A percentile compares a stretch with the other conserved stretches of the same genome.
phyloP scores from a whole-genome alignment of 2,329 filamentous ascomycete genomes.

The Colletotrichum scovillei region DNA sequence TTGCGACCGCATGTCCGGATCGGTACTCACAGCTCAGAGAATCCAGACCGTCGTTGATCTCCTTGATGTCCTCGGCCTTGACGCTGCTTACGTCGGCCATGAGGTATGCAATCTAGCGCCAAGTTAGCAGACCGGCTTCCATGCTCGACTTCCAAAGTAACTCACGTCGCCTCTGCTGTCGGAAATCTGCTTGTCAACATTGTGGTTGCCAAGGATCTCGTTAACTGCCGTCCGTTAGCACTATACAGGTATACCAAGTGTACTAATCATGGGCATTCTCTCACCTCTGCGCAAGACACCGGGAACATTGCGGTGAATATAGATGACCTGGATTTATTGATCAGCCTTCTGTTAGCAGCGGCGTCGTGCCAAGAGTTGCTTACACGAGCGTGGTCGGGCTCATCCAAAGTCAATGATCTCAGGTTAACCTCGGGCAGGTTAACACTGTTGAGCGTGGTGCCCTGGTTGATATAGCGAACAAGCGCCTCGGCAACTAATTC shows the following conservation, averaged over 20 bases:
- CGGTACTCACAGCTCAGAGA: slow-evolving; percentile 76
- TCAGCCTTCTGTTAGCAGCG: slow-evolving; percentile 29
- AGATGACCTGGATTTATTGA: slow-evolving; percentile 73
- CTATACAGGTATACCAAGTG: neutral
- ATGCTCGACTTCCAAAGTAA: neutral
- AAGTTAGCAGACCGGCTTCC: slow-evolving; percentile 34
- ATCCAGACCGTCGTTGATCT: slow-evolving; percentile 86
- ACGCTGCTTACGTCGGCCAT: slow-evolving; percentile 98
- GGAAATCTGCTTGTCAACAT: slow-evolving; percentile 98
- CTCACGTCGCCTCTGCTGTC: slow-evolving; percentile 90
- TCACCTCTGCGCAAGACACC: slow-evolving; percentile 88
- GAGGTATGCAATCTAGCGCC: slow-evolving; percentile 80
- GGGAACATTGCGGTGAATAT: slow-evolving; percentile 96
- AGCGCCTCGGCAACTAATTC: slow-evolving; percentile 80
- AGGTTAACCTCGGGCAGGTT: slow-evolving; percentile 97
- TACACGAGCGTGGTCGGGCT: slow-evolving; percentile 87
- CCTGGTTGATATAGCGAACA: slow-evolving; percentile 95
- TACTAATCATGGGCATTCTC: slow-evolving; percentile 2
- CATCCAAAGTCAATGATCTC: slow-evolving; percentile 88
- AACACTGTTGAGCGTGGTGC: slow-evolving; percentile 89
- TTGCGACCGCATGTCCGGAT: neutral
- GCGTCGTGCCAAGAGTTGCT: slow-evolving; percentile 36
- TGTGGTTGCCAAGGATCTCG: slow-evolving; percentile 92
- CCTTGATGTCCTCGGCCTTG: slow-evolving; percentile 82
- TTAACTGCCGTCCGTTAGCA: slow-evolving; percentile 71